Conservation (phyloP, 495 filamentous ascomycete genomes). For the Hypoxylon trugodes region DNA sequence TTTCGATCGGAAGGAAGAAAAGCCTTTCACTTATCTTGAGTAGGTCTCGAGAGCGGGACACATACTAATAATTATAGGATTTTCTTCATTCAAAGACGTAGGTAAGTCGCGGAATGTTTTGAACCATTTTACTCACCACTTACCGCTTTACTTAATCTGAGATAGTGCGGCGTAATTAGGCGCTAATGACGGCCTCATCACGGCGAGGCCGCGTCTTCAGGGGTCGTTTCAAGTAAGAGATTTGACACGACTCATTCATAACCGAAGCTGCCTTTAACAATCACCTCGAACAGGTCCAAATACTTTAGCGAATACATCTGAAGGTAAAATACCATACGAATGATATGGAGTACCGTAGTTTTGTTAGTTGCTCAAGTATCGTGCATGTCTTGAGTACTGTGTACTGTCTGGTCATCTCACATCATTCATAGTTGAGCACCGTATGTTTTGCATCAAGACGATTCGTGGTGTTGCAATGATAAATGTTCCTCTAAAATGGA, state of each 20-base stretch:
- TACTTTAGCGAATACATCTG: too few species aligned
- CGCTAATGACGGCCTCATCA: slow-evolving; percentile 12
- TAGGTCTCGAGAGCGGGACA: too few species aligned
- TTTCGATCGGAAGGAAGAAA: not conserved
- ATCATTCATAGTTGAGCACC: too few species aligned
- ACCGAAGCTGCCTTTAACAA: not conserved
- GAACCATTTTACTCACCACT: not conserved
- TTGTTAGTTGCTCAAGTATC: too few species aligned
- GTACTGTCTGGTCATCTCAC: too few species aligned
- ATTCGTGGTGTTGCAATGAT: not conserved
- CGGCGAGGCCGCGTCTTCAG: slow-evolving; percentile 13
- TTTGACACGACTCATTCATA: slow-evolving; percentile 2
- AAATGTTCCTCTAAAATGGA: slow-evolving; percentile 25
- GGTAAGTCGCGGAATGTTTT: not conserved
- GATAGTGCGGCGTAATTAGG: not conserved
- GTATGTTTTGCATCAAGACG: not conserved
- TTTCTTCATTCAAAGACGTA: too few species aligned
- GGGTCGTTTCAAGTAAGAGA: slow-evolving; percentile 17
- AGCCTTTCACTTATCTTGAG: too few species aligned
- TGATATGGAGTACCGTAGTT: too few species aligned
- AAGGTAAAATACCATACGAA: too few species aligned
- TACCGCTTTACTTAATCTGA: not conserved
- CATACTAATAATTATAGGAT: too few species aligned
- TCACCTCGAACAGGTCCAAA: not conserved
- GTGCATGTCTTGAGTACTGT: too few species aligned